Conservation (phyloP, 441 rosid species). For the Rhodomyrtus psidioides region DNA sequence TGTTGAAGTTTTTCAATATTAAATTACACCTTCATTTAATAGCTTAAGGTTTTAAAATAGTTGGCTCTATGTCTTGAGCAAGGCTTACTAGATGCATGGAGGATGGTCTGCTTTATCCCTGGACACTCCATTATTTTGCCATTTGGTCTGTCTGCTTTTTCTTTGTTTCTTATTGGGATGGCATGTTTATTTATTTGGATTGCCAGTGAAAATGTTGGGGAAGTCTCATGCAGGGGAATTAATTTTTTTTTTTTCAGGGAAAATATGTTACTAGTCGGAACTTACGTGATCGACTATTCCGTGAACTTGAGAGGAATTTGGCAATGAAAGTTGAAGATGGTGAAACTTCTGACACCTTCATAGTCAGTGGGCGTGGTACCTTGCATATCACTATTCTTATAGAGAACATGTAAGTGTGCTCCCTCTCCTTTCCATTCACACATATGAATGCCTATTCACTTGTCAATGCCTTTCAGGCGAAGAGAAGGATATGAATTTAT, state of each 20-base stretch:
- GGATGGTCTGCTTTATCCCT: not conserved
- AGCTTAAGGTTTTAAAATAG: not conserved
- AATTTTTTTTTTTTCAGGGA: slow-evolving; percentile 37
- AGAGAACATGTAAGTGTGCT: slow-evolving; percentile 74
- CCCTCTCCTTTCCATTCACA: slow-evolving; percentile 10
- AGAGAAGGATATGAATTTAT: slow-evolving; percentile 98
- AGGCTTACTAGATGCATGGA: not conserved
- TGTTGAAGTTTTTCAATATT: not conserved
- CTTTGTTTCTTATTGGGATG: not conserved
- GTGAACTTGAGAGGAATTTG: slow-evolving; percentile 92
- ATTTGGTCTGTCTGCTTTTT: not conserved
- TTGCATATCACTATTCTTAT: slow-evolving; percentile 91
- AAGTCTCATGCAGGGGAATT: not conserved
- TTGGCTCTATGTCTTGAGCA: not conserved
- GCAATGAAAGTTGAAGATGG: slow-evolving; percentile 99
- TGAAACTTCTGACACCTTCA: slow-evolving; percentile 92
- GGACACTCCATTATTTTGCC: not conserved
- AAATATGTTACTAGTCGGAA: slow-evolving; percentile 96
- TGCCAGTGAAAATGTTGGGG: not conserved
- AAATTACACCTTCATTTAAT: not conserved
- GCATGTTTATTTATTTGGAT: not conserved
- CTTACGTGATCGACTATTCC: slow-evolving; percentile 84
- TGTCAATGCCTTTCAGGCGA: slow-evolving; percentile 50
- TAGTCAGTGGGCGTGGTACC: slow-evolving; percentile 97
- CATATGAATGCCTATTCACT: slow-evolving; percentile 10